These are phyloP conservation scores for Elongisporangium prolatum DNA, from an alignment of 352 stramenopile genomes.

Conservation along the genomic window DNA sequence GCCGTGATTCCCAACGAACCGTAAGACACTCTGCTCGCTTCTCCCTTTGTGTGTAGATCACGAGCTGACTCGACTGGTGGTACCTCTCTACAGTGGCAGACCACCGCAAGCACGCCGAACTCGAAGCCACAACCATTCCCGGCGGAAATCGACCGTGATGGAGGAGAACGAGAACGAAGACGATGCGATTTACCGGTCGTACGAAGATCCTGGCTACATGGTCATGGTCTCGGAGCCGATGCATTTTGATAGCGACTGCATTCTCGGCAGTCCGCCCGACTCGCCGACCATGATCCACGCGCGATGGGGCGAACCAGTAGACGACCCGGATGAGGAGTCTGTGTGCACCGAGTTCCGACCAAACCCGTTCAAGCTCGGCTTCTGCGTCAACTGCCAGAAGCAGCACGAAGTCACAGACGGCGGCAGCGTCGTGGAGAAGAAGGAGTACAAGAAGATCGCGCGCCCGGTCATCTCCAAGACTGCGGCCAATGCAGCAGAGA, in stretches of 20 bases:
- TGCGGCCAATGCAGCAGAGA: constrained; percentile 75
- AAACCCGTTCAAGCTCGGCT: constrained; percentile 84
- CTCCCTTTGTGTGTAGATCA: not conserved
- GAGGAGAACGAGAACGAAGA: constrained; percentile 32
- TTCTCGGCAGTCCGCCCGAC: constrained; percentile 69
- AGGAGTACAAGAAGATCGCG: constrained; percentile 84
- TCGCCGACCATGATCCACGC: constrained; percentile 81
- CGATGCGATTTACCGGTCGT: constrained; percentile 61
- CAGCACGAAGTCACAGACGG: constrained; percentile 79
- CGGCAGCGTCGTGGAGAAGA: constrained; percentile 55
- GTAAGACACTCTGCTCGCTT: not conserved
- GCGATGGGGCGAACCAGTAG: constrained; percentile 77
- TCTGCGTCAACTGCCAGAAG: constrained; percentile 89
- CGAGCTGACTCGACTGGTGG: not conserved
- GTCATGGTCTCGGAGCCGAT: constrained; percentile 48
- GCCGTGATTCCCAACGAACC: not conserved
- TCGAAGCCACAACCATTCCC: constrained; percentile 21
- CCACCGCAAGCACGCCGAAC: constrained; percentile 11
- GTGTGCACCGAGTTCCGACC: constrained; percentile 75
- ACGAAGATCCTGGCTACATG: constrained; percentile 75
- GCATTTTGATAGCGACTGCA: constrained; percentile 73
- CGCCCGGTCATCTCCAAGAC: constrained; percentile 64
- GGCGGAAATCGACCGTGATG: constrained; percentile 12
- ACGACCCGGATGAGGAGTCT: constrained; percentile 79
- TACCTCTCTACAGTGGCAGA: constrained; percentile 3